Evolutionary conservation across 768 basidiomycete species (phyloP).

Genomic region (Boletus rufocinnamomeus): DNA sequence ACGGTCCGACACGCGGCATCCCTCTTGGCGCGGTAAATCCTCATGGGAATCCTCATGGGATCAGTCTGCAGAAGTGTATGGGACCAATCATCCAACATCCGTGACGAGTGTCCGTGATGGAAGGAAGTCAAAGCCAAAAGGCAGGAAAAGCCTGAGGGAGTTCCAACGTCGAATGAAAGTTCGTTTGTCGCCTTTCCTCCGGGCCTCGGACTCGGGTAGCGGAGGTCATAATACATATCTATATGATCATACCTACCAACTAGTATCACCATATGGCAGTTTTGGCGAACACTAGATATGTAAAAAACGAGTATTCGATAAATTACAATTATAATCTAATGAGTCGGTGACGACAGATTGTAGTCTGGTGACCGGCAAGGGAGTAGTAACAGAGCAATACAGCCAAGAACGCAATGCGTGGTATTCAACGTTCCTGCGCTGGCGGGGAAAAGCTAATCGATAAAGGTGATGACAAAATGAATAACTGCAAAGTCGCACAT

Average conservation of each 20-base stretch:
- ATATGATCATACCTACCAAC: no score
- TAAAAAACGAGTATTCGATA: neutral
- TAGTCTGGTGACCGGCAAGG: neutral
- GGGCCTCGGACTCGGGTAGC: no score
- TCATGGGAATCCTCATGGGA: no score
- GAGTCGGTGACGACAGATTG: neutral
- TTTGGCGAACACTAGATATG: neutral
- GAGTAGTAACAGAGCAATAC: neutral
- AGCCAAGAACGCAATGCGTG: neutral
- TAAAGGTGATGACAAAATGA: neutral
- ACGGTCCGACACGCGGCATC: constrained; percentile 70
- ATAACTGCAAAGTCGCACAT: neutral
- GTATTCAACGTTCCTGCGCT: neutral
- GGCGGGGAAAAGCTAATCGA: neutral
- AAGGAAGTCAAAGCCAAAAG: neutral
- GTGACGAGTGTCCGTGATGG: neutral
- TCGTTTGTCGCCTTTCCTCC: neutral
- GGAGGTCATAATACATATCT: no score
- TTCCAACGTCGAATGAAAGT: neutral
- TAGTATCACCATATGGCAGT: neutral
- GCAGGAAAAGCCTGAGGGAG: neutral
- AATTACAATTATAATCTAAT: neutral
- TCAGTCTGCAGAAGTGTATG: constrained; percentile 48
- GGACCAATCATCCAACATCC: constrained; percentile 41
- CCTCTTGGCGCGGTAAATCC: constrained; percentile 76